Evolutionary conservation across 208 protist species (phyloP), one percentile per base, ranked within the genome.

Genomic region (Porcisia hertigi): DNA sequence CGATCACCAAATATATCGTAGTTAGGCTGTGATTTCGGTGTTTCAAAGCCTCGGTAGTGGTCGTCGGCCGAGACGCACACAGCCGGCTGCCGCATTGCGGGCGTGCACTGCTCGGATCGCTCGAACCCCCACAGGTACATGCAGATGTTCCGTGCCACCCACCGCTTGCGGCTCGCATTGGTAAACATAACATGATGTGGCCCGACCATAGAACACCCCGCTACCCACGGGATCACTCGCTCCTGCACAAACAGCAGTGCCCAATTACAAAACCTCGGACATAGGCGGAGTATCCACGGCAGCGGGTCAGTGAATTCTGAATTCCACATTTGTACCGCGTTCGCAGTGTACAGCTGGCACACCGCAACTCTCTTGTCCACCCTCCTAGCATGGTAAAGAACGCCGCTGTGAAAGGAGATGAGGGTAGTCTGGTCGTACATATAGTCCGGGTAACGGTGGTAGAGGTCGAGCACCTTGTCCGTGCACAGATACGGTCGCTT

Each of bases 361-460:
- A 93, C 86, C 5, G 93, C 94, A 43, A 98, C 80, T 23, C 87
- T 79, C 45, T 82, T 77, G 80, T 97, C 88, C 14, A 77, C 80
- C 73, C 84, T 73, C 16, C 94, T 87, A 14, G 91, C 84, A 74
- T 88, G 78, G 79, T 98, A 98, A 14, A 98, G 83, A 18, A 88
- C 67, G 8, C 62, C 63, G 9, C 92, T 91, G 69, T 90, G 74
- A 59, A 98, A 96, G 5, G 91, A 88, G 63, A 96, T 93, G n/a
- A 98, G 67, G n/a, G 87, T 94, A 18, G 94, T 89, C 41, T 96
- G 85, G 47, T 94, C 84, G 81, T 96, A 97, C 86, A 98, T 93
- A 74, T 94, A 95, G 49, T 94, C 89, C 25, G 90, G 86, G 81
- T 97, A 95, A 39, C 89, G 87, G 34, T 84, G 79, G 79, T 92